These are phyloP conservation scores for Artemisia annua DNA, from an alignment of 129 eudicot genomes.

Conservation along the genomic window DNA sequence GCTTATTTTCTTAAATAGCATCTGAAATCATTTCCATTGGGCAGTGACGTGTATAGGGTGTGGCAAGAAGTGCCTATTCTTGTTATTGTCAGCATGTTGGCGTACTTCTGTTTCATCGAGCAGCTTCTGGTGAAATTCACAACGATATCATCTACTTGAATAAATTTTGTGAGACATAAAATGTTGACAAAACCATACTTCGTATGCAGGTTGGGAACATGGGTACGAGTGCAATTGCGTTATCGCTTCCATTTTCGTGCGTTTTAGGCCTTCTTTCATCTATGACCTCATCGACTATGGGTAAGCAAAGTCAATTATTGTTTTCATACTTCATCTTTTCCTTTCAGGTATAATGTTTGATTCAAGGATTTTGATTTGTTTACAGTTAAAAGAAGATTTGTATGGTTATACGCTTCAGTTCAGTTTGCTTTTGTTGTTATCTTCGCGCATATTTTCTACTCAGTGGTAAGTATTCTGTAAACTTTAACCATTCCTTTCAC, in stretches of 20 bases:
- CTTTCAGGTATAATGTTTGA: conserved; percentile 4
- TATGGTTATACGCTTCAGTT: conserved; percentile 74
- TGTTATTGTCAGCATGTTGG: conserved; percentile 86
- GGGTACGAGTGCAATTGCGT: conserved; percentile 84
- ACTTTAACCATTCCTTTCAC: conserved; percentile 4
- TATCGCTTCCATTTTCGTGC: conserved; percentile 94
- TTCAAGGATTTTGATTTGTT: neutral
- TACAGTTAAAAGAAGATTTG: conserved; percentile 77
- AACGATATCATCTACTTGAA: neutral
- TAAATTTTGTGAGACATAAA: neutral
- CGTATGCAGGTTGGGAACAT: conserved; percentile 61
- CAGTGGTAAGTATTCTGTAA: conserved; percentile 56
- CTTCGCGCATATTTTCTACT: conserved; percentile 82
- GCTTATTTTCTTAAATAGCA: neutral
- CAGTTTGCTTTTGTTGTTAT: conserved; percentile 76
- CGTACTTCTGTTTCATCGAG: conserved; percentile 91
- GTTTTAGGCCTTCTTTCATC: conserved; percentile 81
- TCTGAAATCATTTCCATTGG: conserved; percentile 13
- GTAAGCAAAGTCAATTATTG: conserved; percentile 35
- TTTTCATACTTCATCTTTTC: neutral
- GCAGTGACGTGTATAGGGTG: conserved; percentile 59
- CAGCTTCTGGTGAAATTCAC: conserved; percentile 73
- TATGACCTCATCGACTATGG: conserved; percentile 95
- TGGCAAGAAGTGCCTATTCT: conserved; percentile 95
- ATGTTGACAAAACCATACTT: conserved; percentile 4